Conservation (phyloP, 129 eudicot species). For the Glebionis coronaria region DNA sequence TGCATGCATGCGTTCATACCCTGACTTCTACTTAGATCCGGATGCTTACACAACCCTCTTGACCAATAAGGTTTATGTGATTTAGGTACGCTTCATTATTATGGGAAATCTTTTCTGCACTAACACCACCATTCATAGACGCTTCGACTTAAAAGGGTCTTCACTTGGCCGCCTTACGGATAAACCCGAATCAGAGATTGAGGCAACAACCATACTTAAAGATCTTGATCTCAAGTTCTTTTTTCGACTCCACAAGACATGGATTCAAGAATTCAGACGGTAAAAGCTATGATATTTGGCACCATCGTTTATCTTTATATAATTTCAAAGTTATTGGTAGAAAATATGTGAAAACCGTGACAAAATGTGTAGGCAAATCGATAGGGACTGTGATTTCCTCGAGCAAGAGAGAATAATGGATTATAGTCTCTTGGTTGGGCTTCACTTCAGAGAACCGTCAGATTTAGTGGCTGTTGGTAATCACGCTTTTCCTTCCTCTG, state of each 20-base stretch:
- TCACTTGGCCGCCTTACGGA: conserved; percentile 91
- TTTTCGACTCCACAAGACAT: conserved; percentile 72
- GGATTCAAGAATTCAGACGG: conserved; percentile 90
- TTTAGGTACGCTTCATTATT: conserved; percentile 86
- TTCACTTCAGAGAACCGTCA: conserved; percentile 77
- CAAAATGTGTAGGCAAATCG: conserved; percentile 67
- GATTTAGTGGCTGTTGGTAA: conserved; percentile 29
- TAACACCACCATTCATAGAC: conserved; percentile 59
- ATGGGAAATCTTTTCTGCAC: conserved; percentile 95
- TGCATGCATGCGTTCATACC: too few species aligned
- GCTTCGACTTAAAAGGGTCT: conserved; percentile 97
- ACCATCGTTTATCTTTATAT: not conserved
- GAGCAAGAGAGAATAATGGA: conserved; percentile 98
- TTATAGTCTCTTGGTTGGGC: conserved; percentile 86
- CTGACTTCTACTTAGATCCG: too few species aligned
- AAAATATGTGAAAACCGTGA: not conserved
- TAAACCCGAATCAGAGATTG: conserved; percentile 89
- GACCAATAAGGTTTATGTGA: not conserved
- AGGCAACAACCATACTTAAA: conserved; percentile 80
- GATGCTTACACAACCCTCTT: not conserved
- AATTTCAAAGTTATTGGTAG: not conserved
- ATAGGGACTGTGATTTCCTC: conserved; percentile 80
- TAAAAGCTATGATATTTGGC: conserved; percentile 5
- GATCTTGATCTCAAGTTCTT: conserved; percentile 93
- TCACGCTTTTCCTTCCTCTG: conserved; percentile 2